Evolutionary conservation across 2,329 filamentous ascomycete species (phyloP), one percentile per base, ranked within the genome.

Genomic region (Trichophaea hybrida): DNA sequence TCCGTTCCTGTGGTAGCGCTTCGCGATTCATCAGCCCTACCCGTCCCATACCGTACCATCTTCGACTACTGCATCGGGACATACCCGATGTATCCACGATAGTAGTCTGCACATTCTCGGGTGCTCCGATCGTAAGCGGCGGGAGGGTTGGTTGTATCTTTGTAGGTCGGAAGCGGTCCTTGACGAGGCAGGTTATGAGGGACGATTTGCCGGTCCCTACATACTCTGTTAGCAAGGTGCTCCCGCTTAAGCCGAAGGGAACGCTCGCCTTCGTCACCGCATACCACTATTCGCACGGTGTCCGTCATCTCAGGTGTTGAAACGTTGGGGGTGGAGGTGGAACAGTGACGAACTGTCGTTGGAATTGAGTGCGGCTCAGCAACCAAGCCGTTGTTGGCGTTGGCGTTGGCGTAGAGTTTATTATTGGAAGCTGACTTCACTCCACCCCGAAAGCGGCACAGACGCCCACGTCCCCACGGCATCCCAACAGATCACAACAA

Each of bases 101-200:
- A 66, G 88, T 95, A 10, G 93, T 98, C 53, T 89, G 94, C 71
- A 97, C 88, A 78, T 95, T 95, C 69, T 97, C 90, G 52, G 90
- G 90, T 5, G 90, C 95, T 61, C 88, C 89, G 67, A 95, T 89
- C 32, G 90, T 96, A 66, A 98, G 94, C 71, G 91, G 88, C 24
- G 93, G 93, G 7, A 98, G 83, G 62, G 97, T 86, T 12, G 90
- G 81, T 72, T 96, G 91, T 70, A 98, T 96, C 75, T 94, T 95
- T 74, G 87, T 88, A 65, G 86, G 88, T 69, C 97, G 87, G 73
- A 97, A 98, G 72, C 91, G 86, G 71, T 96, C 91, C 72, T 97
- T 97, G 72, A 98, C 91, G 43, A 98, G 83, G 59, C 89, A 94
- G 59, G 90, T 93, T 70, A 95, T 94, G 72, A 95, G 79, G 72